A percentile compares a stretch with the other conserved stretches of the same genome.
phyloP scores from a whole-genome alignment of 129 eudicot species.

The Oenanthe sinensis region DNA sequence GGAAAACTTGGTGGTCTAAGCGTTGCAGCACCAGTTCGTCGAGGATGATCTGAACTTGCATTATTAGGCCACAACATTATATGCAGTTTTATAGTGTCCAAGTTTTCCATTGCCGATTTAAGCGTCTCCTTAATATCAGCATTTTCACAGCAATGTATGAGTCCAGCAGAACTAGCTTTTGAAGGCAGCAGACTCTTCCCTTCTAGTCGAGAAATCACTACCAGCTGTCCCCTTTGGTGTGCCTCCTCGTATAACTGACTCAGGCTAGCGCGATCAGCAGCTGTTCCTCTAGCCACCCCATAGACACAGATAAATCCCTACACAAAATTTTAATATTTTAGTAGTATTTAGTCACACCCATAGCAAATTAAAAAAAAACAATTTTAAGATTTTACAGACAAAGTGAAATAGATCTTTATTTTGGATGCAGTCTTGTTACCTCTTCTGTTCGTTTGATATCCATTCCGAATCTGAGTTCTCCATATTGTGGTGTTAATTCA shows the following conservation, averaged over 20 bases:
- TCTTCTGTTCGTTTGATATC: slow-evolving; percentile 51
- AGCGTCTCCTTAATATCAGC: slow-evolving; percentile 43
- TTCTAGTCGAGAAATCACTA: slow-evolving; percentile 47
- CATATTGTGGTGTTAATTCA: slow-evolving; percentile 29
- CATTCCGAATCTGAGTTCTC: slow-evolving; percentile 48
- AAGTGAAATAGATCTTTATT: not conserved
- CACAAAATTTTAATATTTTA: not conserved
- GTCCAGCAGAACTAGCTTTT: slow-evolving; percentile 34
- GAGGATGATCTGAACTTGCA: not conserved
- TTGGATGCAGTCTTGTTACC: slow-evolving; percentile 14
- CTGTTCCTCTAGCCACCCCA: slow-evolving; percentile 39
- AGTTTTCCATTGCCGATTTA: slow-evolving; percentile 36
- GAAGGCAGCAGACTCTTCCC: slow-evolving; percentile 56
- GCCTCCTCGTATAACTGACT: slow-evolving; percentile 33
- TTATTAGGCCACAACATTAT: slow-evolving; percentile 49
- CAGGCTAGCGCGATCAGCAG: slow-evolving; percentile 55
- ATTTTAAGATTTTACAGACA: not conserved
- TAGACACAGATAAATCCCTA: slow-evolving; percentile 52
- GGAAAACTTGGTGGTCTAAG: slow-evolving; percentile 31
- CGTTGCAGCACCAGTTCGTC: slow-evolving; percentile 20
- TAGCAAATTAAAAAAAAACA: not conserved
- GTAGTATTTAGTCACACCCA: not conserved
- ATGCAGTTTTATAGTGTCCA: slow-evolving; percentile 33
- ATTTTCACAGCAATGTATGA: slow-evolving; percentile 43
- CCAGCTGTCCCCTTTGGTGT: slow-evolving; percentile 23